Base-by-base conservation (phyloP, 2,329 filamentous ascomycete genomes). In the Emmonsiellopsis sp. region DNA sequence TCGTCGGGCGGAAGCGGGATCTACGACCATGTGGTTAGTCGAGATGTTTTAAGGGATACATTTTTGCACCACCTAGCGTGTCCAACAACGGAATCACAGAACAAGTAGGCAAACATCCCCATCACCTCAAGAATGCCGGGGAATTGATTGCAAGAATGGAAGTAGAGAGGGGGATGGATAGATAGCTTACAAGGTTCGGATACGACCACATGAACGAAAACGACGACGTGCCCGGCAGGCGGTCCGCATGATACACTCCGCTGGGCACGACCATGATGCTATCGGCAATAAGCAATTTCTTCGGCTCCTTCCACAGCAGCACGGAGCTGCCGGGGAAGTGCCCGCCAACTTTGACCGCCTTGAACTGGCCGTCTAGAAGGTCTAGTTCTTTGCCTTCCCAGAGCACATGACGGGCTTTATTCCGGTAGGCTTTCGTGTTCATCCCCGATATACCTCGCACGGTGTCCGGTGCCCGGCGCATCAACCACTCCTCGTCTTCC, bases 301-400 rank as follows among this genome's bases (percentile, higher is more conserved):
- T 84, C 47, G 76, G 77, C 1, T 70, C 68, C 14, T 77, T 75
- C 68, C 80, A 87, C 27, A 85, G 76, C 56, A 87, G 64, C 2
- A 89, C 81, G 55, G 86, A 69, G 58, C 83, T 87, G 0, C 88
- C 88, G 0, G 85, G 84, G 62, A 93, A 93, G 71, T 94, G 88
- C 0, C 88, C 88, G 0, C 87, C 87, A 0, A 85, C 75, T 66
- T 88, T 88, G 50, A 92, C 46, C 42, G 51, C 44, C 33, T 44
- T 51, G 4, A 62, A 58, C 8, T 47, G 51, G 48, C 58, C 50
- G 1, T 42, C 47, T 6, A 49, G 31, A 14, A 79, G 62, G 45
- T 73, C 65, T 7, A 77, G 66, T 43, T 74, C 68, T 10, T 65
- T 36, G n/a, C 57, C 59, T 42, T 55, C 43, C 59, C 62, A 65